A percentile compares a stretch with the other conserved stretches of the same genome.
Evolutionary conservation across 495 filamentous ascomycete species (phyloP).

Genomic region (Xylaria telfairii): DNA sequence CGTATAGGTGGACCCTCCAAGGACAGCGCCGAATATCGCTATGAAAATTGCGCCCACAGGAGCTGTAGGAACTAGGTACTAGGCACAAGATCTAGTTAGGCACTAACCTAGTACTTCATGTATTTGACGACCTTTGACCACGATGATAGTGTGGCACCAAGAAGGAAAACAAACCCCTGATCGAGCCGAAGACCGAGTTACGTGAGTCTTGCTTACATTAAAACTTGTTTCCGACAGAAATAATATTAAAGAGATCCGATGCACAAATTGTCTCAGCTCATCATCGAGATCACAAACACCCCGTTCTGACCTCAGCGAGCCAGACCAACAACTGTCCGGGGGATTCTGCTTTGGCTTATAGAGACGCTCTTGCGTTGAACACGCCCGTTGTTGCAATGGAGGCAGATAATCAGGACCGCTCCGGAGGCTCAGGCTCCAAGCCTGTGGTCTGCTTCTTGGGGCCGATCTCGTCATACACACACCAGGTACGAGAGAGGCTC

Average conservation of each 20-base stretch:
- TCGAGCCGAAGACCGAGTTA: too few species aligned
- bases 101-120: not conserved
- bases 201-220: not conserved
- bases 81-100: not conserved
- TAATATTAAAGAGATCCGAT: not conserved
- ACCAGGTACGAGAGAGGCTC: conserved; percentile 68
- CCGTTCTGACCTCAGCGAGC: not conserved
- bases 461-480: conserved; percentile 83
- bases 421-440: conserved; percentile 27
- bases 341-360: not conserved
- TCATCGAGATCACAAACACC: not conserved
- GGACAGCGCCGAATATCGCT: conserved; percentile 22
- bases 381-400: conserved; percentile 20
- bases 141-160: too few species aligned
- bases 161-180: too few species aligned
- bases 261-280: not conserved
- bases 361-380: not conserved
- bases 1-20: conserved; percentile 19
- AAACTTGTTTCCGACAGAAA: not conserved
- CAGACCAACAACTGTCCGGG: not conserved
- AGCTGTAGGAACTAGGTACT: not conserved
- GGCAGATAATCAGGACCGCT: not conserved
- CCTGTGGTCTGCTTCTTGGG: conserved; percentile 79
- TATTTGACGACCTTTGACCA: too few species aligned
- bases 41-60: conserved; percentile 5